Evolutionary conservation across 1,284 basidiomycete genomes (phyloP).

Genomic region (Anthracocystis panici-leucophaei): DNA sequence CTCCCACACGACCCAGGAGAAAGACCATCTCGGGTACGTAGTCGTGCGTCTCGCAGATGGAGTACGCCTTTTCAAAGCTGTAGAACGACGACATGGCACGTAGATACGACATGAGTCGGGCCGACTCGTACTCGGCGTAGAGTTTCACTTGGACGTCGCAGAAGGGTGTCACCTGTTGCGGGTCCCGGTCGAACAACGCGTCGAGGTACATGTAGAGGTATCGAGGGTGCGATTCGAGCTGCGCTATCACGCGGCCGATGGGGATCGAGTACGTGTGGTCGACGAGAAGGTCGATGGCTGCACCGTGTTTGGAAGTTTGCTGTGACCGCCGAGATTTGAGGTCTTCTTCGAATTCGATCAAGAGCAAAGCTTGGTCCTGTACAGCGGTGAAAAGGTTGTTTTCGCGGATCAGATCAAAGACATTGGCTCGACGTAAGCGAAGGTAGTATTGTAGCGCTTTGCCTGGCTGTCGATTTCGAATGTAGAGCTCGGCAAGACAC

Average conservation of each 20-base stretch:
- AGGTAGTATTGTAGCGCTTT: conserved; percentile 93
- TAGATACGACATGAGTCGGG: conserved; percentile 87
- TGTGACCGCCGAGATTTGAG: conserved; percentile 73
- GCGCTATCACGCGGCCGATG: conserved; percentile 87
- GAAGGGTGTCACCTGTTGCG: conserved; percentile 82
- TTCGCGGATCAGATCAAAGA: conserved; percentile 93
- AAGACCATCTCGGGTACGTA: conserved; percentile 97
- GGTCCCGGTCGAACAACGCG: conserved; percentile 87
- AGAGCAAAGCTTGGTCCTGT: conserved; percentile 87
- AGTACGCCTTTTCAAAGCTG: conserved; percentile 91
- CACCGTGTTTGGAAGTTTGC: conserved; percentile 70
- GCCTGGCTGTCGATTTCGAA: conserved; percentile 87
- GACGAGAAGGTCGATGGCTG: conserved; percentile 88
- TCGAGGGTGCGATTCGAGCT: conserved; percentile 80
- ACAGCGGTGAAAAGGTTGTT: conserved; percentile 95
- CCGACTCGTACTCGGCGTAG: conserved; percentile 87
- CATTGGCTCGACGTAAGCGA: conserved; percentile 84
- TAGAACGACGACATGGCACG: conserved; percentile 88
- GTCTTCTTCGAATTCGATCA: conserved; percentile 95
- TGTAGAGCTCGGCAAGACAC: conserved; percentile 91
- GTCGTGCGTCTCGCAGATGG: conserved; percentile 84
- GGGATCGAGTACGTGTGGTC: conserved; percentile 96
- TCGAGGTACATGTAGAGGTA: conserved; percentile 95
- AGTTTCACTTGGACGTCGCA: conserved; percentile 88
- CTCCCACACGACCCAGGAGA: conserved; percentile 94